A percentile compares a stretch with the other conserved stretches of the same genome.
Conservation (phyloP, 2,329 filamentous ascomycete genomes). For the Fusarium duplospermum region DNA sequence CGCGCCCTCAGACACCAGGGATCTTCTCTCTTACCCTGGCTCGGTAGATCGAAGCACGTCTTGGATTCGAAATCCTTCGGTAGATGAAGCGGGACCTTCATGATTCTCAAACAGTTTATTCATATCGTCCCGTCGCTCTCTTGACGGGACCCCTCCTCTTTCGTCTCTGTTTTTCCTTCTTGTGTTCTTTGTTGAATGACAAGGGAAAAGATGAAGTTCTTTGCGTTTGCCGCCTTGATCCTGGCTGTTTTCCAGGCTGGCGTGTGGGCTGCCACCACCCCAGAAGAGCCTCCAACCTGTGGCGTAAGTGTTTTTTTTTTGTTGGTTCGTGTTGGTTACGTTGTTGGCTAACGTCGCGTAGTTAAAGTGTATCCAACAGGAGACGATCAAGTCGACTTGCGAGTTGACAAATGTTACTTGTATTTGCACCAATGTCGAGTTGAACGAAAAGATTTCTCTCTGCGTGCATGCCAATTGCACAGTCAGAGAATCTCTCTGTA, state of each 20-base stretch:
- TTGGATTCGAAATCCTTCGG: background rate
- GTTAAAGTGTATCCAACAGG: conserved; percentile 5
- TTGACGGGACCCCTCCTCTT: background rate
- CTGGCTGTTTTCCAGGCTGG: conserved; percentile 27
- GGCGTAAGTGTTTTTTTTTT: conserved; percentile 4
- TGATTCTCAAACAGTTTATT: background rate
- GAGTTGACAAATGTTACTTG: conserved; percentile 13
- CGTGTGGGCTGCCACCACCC: conserved; percentile 17
- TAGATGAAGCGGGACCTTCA: background rate
- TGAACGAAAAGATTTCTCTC: conserved; percentile 12
- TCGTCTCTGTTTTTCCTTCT: background rate
- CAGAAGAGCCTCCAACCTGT: conserved; percentile 25
- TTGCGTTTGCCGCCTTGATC: background rate
- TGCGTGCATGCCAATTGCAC: conserved; percentile 12
- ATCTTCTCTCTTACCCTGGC: background rate
- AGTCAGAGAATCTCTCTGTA: conserved; percentile 9
- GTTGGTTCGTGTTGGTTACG: background rate
- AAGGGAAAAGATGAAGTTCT: conserved; percentile 22
- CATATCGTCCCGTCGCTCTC: background rate
- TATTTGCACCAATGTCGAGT: conserved; percentile 19
- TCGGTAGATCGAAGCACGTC: background rate
- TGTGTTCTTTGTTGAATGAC: background rate
- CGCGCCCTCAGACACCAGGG: background rate
- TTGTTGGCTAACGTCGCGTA: background rate
- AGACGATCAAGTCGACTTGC: conserved; percentile 16